These are phyloP conservation scores for Zygosaccharomyces sapae DNA, from an alignment of 1,139 yeast genomes.

Conservation along the genomic window DNA sequence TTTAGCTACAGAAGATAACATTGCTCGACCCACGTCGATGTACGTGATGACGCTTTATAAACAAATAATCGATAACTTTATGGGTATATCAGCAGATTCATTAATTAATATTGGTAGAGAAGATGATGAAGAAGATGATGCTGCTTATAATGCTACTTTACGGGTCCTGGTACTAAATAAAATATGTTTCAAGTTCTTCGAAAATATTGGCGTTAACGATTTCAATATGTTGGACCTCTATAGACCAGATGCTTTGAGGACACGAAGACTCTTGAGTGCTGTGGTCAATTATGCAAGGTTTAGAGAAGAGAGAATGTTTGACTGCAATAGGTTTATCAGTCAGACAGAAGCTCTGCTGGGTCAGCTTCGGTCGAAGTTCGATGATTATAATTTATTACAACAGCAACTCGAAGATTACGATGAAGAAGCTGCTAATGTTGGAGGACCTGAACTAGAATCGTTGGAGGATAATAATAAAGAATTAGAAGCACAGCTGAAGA, in stretches of 20 bases:
- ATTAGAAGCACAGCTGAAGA: slow-evolving; percentile 60
- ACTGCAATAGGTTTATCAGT: slow-evolving; percentile 58
- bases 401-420: slow-evolving; percentile 44
- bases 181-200: slow-evolving; percentile 58
- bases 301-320: slow-evolving; percentile 70
- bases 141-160: slow-evolving; percentile 39
- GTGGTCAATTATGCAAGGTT: slow-evolving; percentile 82
- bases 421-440: slow-evolving; percentile 31
- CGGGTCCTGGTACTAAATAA: slow-evolving; percentile 53
- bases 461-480: slow-evolving; percentile 54
- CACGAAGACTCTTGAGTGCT: slow-evolving; percentile 69
- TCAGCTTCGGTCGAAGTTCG: slow-evolving; percentile 39
- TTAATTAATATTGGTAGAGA: slow-evolving; percentile 9
- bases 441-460: slow-evolving; percentile 41
- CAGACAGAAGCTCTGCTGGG: slow-evolving; percentile 51
- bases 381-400: slow-evolving; percentile 42
- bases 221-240: slow-evolving; percentile 65
- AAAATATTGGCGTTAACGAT: slow-evolving; percentile 73
- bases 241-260: slow-evolving; percentile 66
- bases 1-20: slow-evolving; percentile 57
- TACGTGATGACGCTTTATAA: slow-evolving; percentile 61
- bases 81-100: slow-evolving; percentile 53
- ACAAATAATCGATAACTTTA: slow-evolving; percentile 66
- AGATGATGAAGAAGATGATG: slow-evolving; percentile 30
- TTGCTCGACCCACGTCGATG: slow-evolving; percentile 61